These are phyloP conservation scores for Fraxinus anomala DNA, from an alignment of 257 asterid species.

Conservation along the genomic window DNA sequence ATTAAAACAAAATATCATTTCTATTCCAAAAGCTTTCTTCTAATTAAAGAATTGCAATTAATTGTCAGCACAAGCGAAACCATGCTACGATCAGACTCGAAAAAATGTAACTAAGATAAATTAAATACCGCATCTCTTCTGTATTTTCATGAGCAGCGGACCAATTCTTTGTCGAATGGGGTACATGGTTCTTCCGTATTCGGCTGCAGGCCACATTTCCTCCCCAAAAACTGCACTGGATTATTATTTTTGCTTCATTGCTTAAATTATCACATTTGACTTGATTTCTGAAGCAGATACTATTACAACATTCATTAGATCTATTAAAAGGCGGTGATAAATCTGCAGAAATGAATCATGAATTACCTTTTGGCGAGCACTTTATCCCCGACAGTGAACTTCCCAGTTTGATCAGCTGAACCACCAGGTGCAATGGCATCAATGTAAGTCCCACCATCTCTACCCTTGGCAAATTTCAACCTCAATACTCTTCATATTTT, in stretches of 20 bases:
- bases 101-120: slow-evolving; percentile 6
- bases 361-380: slow-evolving; percentile 87
- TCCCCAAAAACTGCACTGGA: slow-evolving; percentile 98
- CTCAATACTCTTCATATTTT: slow-evolving; percentile 64
- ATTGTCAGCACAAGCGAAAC: not conserved
- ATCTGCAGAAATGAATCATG: slow-evolving; percentile 9
- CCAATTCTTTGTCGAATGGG: slow-evolving; percentile 87
- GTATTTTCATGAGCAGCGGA: slow-evolving; percentile 83
- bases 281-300: slow-evolving; percentile 10
- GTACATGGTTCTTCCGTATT: slow-evolving; percentile 96
- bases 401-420: slow-evolving; percentile 71
- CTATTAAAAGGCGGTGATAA: not conserved
- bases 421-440: slow-evolving; percentile 91
- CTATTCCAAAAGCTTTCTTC: not conserved
- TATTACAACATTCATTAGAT: not conserved
- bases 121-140: slow-evolving; percentile 71
- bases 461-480: slow-evolving; percentile 75
- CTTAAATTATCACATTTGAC: slow-evolving; percentile 18
- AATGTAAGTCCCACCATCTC: slow-evolving; percentile 90
- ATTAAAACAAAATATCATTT: not conserved
- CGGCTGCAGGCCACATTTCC: slow-evolving; percentile 98
- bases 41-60: not conserved
- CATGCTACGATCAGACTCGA: not conserved
- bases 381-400: slow-evolving; percentile 81
- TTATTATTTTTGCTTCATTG: slow-evolving; percentile 24